Evolutionary conservation across 2,329 filamentous ascomycete genomes (phyloP).

Genomic region (Sporothrix variecibatus): DNA sequence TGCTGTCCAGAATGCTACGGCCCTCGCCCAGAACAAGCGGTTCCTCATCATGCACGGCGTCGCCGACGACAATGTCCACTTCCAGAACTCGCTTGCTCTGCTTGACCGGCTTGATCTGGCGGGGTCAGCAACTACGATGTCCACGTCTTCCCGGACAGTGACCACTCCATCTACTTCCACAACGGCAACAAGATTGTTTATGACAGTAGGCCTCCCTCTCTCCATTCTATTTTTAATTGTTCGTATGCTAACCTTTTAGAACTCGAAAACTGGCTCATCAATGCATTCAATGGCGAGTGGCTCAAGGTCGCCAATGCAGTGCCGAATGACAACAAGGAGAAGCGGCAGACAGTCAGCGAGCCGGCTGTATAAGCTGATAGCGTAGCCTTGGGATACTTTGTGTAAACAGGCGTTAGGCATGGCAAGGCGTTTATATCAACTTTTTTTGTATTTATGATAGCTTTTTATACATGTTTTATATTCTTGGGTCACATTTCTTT

Average conservation of each 20-base stretch:
- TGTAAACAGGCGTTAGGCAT: constrained; percentile 8
- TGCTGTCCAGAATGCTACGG: constrained; percentile 71
- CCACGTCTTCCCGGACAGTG: constrained; percentile 93
- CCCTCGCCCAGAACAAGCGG: constrained; percentile 73
- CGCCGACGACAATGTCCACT: constrained; percentile 96
- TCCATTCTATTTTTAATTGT: background rate
- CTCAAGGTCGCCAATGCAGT: constrained; percentile 58
- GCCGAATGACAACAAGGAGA: constrained; percentile 40
- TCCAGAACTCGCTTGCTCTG: constrained; percentile 88
- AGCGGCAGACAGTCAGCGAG: background rate
- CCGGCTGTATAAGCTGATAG: background rate
- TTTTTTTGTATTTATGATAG: background rate
- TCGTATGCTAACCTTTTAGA: too few species aligned
- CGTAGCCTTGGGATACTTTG: background rate
- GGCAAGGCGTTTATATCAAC: background rate
- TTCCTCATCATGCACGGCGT: constrained; percentile 96
- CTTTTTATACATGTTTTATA: background rate
- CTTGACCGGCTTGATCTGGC: constrained; percentile 83
- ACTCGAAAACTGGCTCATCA: constrained; percentile 86
- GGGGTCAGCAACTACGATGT: constrained; percentile 93
- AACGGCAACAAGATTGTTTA: constrained; percentile 90
- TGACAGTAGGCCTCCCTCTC: constrained; percentile 68
- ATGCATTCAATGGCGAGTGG: constrained; percentile 98
- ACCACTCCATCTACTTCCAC: constrained; percentile 94
- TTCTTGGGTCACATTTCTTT: background rate